phyloP scores from a whole-genome alignment of 108 stramenopile genomes.

The Nannochloropsis salina region DNA sequence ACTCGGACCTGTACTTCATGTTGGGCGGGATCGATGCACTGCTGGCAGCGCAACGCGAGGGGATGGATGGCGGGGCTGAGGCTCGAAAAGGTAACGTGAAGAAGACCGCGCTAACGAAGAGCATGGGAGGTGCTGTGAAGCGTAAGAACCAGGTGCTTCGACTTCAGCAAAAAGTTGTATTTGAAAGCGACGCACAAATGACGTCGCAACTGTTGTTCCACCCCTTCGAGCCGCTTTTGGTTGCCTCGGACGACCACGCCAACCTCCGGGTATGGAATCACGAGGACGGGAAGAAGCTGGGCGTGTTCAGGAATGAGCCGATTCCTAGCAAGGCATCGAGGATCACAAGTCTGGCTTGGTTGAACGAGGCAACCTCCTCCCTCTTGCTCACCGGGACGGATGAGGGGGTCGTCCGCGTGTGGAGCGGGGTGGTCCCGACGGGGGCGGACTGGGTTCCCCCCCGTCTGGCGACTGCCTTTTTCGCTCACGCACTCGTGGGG shows the following conservation, averaged over 20 bases:
- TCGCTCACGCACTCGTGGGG: conserved; percentile 61
- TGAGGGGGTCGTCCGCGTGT: conserved; percentile 82
- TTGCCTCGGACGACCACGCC: conserved; percentile 68
- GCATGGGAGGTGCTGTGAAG: neutral
- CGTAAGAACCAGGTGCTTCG: conserved; percentile 55
- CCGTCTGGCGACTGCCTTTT: conserved; percentile 69
- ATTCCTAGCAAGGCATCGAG: conserved; percentile 49
- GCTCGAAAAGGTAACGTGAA: no score
- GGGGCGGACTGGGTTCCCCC: conserved; percentile 59
- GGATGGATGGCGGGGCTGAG: neutral
- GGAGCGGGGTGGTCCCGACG: conserved; percentile 65
- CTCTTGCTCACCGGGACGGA: conserved; percentile 78
- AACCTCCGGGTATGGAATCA: conserved; percentile 75
- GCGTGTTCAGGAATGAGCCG: conserved; percentile 34
- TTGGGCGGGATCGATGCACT: neutral
- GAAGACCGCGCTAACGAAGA: no score
- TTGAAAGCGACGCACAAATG: conserved; percentile 60
- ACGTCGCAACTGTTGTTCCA: conserved; percentile 80
- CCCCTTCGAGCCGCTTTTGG: conserved; percentile 77
- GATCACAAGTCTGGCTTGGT: conserved; percentile 80
- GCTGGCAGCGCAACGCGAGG: neutral
- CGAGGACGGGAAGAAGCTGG: conserved; percentile 28
- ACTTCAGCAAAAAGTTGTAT: conserved; percentile 61
- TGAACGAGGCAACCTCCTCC: conserved; percentile 68
- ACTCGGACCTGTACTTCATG: neutral